These are phyloP conservation scores for Coemansia sp. DNA, from an alignment of 192 early-diverging fungal species.

Conservation along the genomic window DNA sequence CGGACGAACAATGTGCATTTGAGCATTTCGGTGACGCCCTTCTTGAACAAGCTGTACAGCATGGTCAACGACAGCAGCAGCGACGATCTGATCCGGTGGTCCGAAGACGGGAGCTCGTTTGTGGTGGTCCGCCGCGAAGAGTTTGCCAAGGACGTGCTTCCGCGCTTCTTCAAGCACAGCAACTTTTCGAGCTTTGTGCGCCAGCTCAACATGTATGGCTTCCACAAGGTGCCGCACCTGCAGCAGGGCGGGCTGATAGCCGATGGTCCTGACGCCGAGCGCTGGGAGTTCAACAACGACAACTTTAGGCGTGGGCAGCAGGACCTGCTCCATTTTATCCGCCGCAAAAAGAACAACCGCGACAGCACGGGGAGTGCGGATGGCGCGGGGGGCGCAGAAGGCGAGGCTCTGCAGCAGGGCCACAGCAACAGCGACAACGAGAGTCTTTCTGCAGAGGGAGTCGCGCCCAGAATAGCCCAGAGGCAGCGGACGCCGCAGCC, in stretches of 20 bases:
- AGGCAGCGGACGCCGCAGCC: neutral
- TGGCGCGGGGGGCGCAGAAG: neutral
- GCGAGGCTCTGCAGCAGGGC: neutral
- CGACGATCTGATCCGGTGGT: constrained; percentile 86
- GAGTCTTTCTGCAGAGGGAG: neutral
- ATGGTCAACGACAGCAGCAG: constrained; percentile 88
- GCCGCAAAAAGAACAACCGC: constrained; percentile 69
- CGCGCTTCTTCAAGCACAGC: constrained; percentile 86
- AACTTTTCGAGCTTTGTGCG: constrained; percentile 88
- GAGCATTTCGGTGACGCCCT: constrained; percentile 70
- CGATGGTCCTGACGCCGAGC: constrained; percentile 64
- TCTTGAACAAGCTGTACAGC: constrained; percentile 90
- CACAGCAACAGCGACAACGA: neutral
- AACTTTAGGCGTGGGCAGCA: constrained; percentile 87
- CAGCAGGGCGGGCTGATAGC: constrained; percentile 81
- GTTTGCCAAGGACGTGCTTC: constrained; percentile 77
- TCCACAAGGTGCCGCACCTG: constrained; percentile 94
- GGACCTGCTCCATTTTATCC: constrained; percentile 81
- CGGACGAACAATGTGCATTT: constrained; percentile 33
- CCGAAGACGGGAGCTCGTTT: constrained; percentile 81
- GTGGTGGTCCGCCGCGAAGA: constrained; percentile 68
- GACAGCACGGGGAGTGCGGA: constrained; percentile 27
- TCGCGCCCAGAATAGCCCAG: neutral
- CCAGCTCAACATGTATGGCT: constrained; percentile 94
- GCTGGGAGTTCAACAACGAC: constrained; percentile 88